Evolutionary conservation across 148 eudicot species (phyloP).

Genomic region (Persicaria tinctoria): DNA sequence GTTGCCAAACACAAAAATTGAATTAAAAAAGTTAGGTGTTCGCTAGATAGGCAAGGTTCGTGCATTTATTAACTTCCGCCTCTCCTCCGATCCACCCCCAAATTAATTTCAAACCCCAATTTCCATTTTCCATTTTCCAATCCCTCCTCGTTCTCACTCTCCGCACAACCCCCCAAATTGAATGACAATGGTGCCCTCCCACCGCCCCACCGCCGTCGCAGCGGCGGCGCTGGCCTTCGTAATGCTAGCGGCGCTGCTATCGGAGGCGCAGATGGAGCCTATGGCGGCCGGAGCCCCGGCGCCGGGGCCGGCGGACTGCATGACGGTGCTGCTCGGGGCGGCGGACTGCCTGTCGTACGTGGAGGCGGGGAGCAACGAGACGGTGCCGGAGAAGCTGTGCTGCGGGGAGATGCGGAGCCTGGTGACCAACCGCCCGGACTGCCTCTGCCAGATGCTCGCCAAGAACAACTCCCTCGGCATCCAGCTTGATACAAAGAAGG

Average conservation of each 20-base stretch:
- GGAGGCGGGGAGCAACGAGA: neutral
- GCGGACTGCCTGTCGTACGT: neutral
- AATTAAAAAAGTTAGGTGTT: slow-evolving; percentile 7
- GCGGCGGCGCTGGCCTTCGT: too few relatives aligned
- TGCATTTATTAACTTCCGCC: neutral
- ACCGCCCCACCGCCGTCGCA: neutral
- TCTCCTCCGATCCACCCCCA: neutral
- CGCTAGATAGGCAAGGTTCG: neutral
- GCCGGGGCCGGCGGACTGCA: neutral
- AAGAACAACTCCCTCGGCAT: neutral
- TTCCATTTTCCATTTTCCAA: too few relatives aligned
- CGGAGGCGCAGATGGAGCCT: neutral
- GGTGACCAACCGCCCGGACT: neutral
- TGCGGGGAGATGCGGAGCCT: neutral
- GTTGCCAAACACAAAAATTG: neutral
- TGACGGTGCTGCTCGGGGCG: neutral
- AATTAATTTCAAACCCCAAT: neutral
- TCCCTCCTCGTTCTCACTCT: too few relatives aligned
- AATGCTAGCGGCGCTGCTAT: too few relatives aligned
- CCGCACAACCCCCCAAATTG: neutral
- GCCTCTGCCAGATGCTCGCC: slow-evolving; percentile 3
- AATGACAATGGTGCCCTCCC: neutral
- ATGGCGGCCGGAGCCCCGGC: neutral
- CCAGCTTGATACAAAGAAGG: neutral
- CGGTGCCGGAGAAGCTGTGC: slow-evolving; percentile 4